Percentiles rank a stretch among this genome's conserved stretches.
These are phyloP conservation scores for Suzukiozyma palmioleophila DNA, from an alignment of 1,139 yeast genomes.

Conservation along the genomic window DNA sequence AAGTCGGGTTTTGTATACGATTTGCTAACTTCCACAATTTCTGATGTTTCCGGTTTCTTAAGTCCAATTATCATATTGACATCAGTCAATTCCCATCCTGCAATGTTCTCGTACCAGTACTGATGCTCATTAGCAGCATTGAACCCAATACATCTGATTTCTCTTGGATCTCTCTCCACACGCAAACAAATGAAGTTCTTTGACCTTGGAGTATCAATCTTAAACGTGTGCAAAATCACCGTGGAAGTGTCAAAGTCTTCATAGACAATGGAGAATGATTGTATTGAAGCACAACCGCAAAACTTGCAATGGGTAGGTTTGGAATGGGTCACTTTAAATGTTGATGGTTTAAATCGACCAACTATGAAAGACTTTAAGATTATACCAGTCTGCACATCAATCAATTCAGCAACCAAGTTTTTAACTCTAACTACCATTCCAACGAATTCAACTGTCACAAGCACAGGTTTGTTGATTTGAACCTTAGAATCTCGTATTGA, in stretches of 20 bases:
- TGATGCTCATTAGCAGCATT: conserved; percentile 69
- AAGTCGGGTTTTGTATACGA: conserved; percentile 7
- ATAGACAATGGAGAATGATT: conserved; percentile 67
- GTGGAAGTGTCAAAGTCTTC: conserved; percentile 55
- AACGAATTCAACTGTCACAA: conserved; percentile 57
- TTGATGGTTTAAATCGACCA: conserved; percentile 57
- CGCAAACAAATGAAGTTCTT: conserved; percentile 78
- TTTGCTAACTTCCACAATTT: conserved; percentile 5
- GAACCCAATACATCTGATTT: conserved; percentile 83
- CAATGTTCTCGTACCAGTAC: conserved; percentile 61
- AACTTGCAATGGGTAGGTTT: conserved; percentile 86
- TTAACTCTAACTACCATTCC: conserved; percentile 65
- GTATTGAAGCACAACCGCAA: conserved; percentile 84
- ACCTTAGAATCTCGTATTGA: conserved; percentile 4
- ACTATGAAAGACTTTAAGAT: conserved; percentile 50
- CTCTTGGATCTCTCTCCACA: conserved; percentile 89
- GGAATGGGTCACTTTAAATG: conserved; percentile 69
- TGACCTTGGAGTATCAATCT: conserved; percentile 63
- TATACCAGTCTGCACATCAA: conserved; percentile 80
- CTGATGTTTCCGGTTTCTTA: conserved; percentile 23
- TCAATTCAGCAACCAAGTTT: conserved; percentile 53
- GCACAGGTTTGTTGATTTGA: conserved; percentile 20
- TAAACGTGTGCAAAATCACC: conserved; percentile 68
- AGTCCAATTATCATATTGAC: conserved; percentile 74
- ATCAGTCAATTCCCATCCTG: conserved; percentile 76